These are phyloP conservation scores for Jamesozyma lodderae DNA, from an alignment of 805 yeast species.

Conservation along the genomic window DNA sequence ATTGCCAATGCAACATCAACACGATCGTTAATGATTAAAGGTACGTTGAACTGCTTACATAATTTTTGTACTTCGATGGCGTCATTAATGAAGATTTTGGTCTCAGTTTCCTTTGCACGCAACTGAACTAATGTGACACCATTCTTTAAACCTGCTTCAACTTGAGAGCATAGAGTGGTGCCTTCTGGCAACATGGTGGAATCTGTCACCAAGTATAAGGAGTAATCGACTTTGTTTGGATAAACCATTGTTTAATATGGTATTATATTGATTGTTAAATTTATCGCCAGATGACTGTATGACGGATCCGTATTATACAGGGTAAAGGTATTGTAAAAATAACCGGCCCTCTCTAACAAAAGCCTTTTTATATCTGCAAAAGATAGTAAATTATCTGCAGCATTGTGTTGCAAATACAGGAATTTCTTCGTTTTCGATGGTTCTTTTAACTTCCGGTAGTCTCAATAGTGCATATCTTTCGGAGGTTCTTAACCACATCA, in stretches of 20 bases:
- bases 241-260: constrained; percentile 13
- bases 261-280: too few species aligned
- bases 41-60: constrained; percentile 53
- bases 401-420: too few species aligned
- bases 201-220: constrained; percentile 73
- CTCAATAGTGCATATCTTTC: too few species aligned
- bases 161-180: constrained; percentile 48
- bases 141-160: constrained; percentile 49
- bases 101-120: constrained; percentile 67
- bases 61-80: constrained; percentile 55
- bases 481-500: too few species aligned
- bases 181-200: constrained; percentile 62
- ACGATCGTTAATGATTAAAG: constrained; percentile 77
- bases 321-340: too few species aligned
- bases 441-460: too few species aligned
- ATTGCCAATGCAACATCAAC: constrained; percentile 84
- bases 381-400: too few species aligned
- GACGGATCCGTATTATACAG: too few species aligned
- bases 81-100: constrained; percentile 53
- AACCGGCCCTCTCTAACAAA: too few species aligned
- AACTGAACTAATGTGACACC: constrained; percentile 80
- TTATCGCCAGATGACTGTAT: too few species aligned
- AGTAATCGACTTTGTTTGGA: constrained; percentile 32
- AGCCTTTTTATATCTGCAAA: too few species aligned
- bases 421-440: too few species aligned